Evolutionary conservation across 163 green algal species (phyloP).

Genomic region (Chlorella variabilis): DNA sequence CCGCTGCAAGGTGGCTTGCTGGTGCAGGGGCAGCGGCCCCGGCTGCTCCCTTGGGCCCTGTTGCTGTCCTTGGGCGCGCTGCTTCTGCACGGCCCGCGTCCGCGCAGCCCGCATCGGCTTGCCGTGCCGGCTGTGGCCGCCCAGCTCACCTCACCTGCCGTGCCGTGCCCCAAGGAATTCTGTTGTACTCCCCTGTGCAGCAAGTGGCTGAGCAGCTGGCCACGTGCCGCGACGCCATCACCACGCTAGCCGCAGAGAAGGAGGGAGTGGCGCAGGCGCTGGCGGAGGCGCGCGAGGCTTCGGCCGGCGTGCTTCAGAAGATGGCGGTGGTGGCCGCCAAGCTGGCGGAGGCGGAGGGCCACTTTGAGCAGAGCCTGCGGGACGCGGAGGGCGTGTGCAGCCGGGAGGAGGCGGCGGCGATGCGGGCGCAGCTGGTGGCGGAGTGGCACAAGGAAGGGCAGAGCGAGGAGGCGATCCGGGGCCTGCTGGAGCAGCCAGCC

Average conservation of each 20-base stretch:
- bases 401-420: not conserved
- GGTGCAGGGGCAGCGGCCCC: no score
- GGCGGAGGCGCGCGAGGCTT: not conserved
- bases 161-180: no score
- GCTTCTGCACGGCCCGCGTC: no score
- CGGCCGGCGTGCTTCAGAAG: not conserved
- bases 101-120: no score
- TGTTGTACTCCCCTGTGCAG: not conserved
- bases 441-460: not conserved
- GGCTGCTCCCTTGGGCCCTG: no score
- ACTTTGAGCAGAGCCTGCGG: not conserved
- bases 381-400: not conserved
- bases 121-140: no score
- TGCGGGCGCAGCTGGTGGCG: not conserved
- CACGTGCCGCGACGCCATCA: not conserved
- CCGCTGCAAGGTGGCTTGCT: no score
- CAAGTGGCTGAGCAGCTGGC: not conserved
- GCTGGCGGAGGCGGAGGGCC: not conserved
- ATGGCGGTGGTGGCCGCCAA: not conserved
- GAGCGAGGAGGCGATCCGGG: not conserved
- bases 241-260: not conserved
- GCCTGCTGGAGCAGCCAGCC: not conserved
- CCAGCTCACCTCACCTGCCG: no score
- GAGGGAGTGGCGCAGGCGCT: not conserved
- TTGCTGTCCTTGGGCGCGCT: no score